Conservation (phyloP, 2,329 filamentous ascomycete genomes). For the Peltaster fructicola region DNA sequence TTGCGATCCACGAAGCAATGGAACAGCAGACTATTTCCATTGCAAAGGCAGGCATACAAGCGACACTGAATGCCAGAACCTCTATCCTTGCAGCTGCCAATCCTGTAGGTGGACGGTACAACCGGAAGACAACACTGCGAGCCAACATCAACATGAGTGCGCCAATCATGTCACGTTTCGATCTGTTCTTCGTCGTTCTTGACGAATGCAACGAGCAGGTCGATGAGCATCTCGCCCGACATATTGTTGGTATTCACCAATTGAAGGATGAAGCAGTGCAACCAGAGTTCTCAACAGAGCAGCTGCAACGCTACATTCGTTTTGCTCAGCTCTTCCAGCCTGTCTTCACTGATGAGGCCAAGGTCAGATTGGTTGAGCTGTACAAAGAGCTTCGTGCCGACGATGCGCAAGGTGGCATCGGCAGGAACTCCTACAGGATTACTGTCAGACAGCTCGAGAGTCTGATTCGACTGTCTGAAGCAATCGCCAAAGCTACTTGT, state of each 20-base stretch:
- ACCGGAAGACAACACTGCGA: conserved; percentile 82
- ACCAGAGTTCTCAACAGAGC: conserved; percentile 90
- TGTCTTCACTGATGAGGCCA: conserved; percentile 77
- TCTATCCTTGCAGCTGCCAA: conserved; percentile 93
- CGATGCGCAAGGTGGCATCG: conserved; percentile 84
- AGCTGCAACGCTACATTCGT: conserved; percentile 90
- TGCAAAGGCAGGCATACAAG: conserved; percentile 94
- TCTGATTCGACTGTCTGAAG: conserved; percentile 87
- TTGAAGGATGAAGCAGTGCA: conserved; percentile 78
- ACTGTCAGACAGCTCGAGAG: conserved; percentile 92
- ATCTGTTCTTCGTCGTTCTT: conserved; percentile 93
- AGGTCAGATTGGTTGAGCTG: conserved; percentile 66
- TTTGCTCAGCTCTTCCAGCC: conserved; percentile 91
- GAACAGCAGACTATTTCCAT: conserved; percentile 99
- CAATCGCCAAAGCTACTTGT: conserved; percentile 96
- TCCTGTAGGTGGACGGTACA: conserved; percentile 89
- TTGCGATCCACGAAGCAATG: conserved; percentile 99
- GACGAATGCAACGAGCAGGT: conserved; percentile 90
- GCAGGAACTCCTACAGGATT: conserved; percentile 90
- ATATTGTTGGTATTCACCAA: conserved; percentile 90
- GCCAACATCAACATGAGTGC: conserved; percentile 98
- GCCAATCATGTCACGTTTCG: conserved; percentile 98
- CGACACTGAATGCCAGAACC: conserved; percentile 86
- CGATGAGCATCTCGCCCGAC: conserved; percentile 78
- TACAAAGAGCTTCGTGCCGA: conserved; percentile 93